phyloP scores from a whole-genome alignment of 2,329 filamentous ascomycete genomes.

The Pseudogymnoascus sp. region DNA sequence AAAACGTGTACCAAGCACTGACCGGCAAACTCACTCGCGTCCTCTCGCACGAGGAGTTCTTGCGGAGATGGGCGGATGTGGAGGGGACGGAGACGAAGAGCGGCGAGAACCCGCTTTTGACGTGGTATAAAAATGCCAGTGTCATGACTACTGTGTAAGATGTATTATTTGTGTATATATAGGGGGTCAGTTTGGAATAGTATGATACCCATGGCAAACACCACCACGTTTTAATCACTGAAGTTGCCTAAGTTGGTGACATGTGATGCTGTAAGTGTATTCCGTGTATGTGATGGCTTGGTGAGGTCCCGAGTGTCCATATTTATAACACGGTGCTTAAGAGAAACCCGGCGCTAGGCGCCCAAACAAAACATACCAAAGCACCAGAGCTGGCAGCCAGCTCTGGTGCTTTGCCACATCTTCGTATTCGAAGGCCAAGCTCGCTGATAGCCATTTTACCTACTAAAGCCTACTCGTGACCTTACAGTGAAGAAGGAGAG shows the following conservation, averaged over 20 bases:
- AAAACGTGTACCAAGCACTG: slow-evolving; percentile 84
- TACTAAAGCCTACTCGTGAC: background rate
- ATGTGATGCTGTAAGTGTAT: background rate
- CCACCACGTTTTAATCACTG: background rate
- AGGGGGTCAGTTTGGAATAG: background rate
- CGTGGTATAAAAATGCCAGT: slow-evolving; percentile 92
- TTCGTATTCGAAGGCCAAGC: background rate
- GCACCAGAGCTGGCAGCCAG: background rate
- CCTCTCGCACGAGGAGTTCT: slow-evolving; percentile 80
- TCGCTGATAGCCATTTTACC: background rate
- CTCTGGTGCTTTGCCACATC: too few relatives aligned
- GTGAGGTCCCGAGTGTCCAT: background rate
- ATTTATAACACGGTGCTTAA: background rate
- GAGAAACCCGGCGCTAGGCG: background rate
- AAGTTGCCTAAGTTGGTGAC: background rate
- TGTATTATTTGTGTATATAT: slow-evolving; percentile 6
- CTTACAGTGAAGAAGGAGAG: background rate
- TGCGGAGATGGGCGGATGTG: slow-evolving; percentile 80
- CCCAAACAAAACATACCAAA: background rate
- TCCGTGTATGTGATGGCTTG: background rate
- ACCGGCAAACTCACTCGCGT: slow-evolving; percentile 87
- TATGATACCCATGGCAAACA: slow-evolving; percentile 5
- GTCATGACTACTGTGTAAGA: slow-evolving; percentile 75
- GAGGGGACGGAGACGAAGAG: slow-evolving; percentile 82
- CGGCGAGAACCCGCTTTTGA: slow-evolving; percentile 87